Base-by-base conservation (phyloP, 2,329 filamentous ascomycete species). In the Biscogniauxia sp. region DNA sequence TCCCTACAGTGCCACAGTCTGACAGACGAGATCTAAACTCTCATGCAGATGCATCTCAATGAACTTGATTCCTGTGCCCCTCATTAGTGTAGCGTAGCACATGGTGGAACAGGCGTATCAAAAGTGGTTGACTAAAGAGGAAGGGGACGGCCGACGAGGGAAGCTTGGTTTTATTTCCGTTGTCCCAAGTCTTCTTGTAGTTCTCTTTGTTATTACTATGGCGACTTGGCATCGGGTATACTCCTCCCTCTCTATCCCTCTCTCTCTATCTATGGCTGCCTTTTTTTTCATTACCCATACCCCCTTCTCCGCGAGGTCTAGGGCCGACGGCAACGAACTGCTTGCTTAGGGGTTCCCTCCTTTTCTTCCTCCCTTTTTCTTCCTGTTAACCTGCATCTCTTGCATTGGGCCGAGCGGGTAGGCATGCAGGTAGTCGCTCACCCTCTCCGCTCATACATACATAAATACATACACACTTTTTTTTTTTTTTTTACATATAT, bases 21-120 rank as follows among this genome's bases (percentile, higher is more conserved):
- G 62, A 63, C 61, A 61, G 64, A 64, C 61, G 60, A 71, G 68
- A 70, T 69, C 66, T 69, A 26, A 23, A 51, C 20, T 49, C 20
- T 17, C 19, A 19, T 50, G 54, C 37, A 56, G 54, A 56, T 56
- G 54, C 54, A 50, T 49, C 37, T 50, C 55, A 65, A 64, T 65
- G 63, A 65, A 64, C 58, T 57, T 64, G 60, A 63, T 56, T 51
- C 32, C 20, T 52, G 55, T 20, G 45, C 45, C 45, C 55, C 45
- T 57, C 55, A 37, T 51, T 41, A 20, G 55, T 57, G 55, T 20
- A 51, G 3, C 55, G 50, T 57, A 23, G 45, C 8, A 57, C 55
- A 53, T 3, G 49, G 54, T 50, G 37, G 32, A 49, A 53, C 55
- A 32, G 25, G 45, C n/a, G 20, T 19, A 26, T 26, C 19, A 26